phyloP scores from a whole-genome alignment of 352 stramenopile species.

The Phytophthora cactorum region DNA sequence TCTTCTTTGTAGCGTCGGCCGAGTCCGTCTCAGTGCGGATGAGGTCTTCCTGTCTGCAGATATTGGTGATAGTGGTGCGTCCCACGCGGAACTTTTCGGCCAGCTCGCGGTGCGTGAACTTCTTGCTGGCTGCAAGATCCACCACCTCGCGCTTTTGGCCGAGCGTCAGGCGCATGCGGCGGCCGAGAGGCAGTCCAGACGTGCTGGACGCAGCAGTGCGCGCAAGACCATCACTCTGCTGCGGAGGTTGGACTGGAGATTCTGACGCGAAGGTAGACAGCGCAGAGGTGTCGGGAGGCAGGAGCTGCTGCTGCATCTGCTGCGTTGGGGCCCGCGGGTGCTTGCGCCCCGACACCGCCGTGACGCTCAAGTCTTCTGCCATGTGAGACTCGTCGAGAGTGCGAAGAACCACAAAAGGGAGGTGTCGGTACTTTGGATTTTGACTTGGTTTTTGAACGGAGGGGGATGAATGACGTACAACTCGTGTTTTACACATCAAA shows the following conservation, averaged over 20 bases:
- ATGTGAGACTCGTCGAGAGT: slow-evolving; percentile 10
- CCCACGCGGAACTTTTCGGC: slow-evolving; percentile 84
- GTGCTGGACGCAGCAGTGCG: not conserved
- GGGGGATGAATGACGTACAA: not conserved
- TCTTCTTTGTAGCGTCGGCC: slow-evolving; percentile 85
- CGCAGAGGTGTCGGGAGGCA: not conserved
- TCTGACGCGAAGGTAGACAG: slow-evolving; percentile 5
- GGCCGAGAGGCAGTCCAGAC: slow-evolving; percentile 26
- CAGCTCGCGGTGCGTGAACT: slow-evolving; percentile 86
- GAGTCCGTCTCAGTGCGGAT: slow-evolving; percentile 89
- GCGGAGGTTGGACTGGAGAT: not conserved
- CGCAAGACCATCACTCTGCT: slow-evolving; percentile 26
- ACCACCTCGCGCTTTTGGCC: slow-evolving; percentile 89
- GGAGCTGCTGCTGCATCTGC: not conserved
- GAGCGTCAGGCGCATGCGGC: slow-evolving; percentile 80
- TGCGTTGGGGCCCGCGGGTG: not conserved
- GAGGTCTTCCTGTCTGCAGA: slow-evolving; percentile 82
- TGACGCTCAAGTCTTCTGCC: slow-evolving; percentile 25
- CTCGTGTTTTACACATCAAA: not conserved
- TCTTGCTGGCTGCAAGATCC: slow-evolving; percentile 83
- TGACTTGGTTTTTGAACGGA: slow-evolving; percentile 16
- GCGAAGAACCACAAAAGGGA: slow-evolving; percentile 27
- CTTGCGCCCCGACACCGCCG: slow-evolving; percentile 12
- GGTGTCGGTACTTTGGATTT: slow-evolving; percentile 18
- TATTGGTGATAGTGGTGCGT: slow-evolving; percentile 88